Conservation (phyloP, 2,329 filamentous ascomycete genomes). For the Epichloe aotearoae region DNA sequence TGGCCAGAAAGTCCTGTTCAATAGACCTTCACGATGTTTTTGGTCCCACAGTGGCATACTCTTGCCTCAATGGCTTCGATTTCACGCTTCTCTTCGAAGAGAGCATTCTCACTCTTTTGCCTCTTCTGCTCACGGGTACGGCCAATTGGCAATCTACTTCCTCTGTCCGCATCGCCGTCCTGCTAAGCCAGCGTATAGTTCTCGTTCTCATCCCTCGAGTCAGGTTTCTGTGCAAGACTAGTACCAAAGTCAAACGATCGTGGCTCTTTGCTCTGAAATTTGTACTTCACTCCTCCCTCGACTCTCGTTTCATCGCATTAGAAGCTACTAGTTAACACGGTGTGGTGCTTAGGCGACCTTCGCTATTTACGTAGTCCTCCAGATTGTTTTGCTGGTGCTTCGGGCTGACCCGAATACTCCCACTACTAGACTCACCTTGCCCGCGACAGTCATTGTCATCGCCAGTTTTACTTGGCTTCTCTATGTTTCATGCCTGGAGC, state of each 20-base stretch:
- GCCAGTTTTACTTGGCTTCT: conserved; percentile 8
- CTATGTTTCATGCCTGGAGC: conserved; percentile 18
- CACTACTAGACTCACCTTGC: conserved; percentile 9
- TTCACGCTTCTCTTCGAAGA: conserved; percentile 18
- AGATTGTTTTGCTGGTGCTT: conserved; percentile 9
- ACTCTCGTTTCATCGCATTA: neutral
- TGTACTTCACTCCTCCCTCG: conserved; percentile 1
- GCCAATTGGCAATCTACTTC: neutral
- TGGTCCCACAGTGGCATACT: conserved; percentile 8
- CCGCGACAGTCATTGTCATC: conserved; percentile 7
- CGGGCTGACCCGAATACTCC: conserved; percentile 8
- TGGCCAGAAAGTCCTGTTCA: conserved; percentile 2
- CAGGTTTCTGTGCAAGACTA: conserved; percentile 2
- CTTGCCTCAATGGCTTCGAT: conserved; percentile 16
- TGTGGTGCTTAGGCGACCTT: neutral
- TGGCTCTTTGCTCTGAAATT: conserved; percentile 8
- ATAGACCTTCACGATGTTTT: conserved; percentile 7
- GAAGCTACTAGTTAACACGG: neutral
- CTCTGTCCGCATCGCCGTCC: neutral
- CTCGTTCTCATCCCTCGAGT: conserved; percentile 3
- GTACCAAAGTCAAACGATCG: conserved; percentile 5
- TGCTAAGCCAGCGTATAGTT: conserved; percentile 3
- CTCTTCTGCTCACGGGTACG: conserved; percentile 9
- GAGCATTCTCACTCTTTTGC: conserved; percentile 12
- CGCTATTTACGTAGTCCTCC: conserved; percentile 6